Conservation (phyloP, 2,329 filamentous ascomycete species). For the Coniella vitis region DNA sequence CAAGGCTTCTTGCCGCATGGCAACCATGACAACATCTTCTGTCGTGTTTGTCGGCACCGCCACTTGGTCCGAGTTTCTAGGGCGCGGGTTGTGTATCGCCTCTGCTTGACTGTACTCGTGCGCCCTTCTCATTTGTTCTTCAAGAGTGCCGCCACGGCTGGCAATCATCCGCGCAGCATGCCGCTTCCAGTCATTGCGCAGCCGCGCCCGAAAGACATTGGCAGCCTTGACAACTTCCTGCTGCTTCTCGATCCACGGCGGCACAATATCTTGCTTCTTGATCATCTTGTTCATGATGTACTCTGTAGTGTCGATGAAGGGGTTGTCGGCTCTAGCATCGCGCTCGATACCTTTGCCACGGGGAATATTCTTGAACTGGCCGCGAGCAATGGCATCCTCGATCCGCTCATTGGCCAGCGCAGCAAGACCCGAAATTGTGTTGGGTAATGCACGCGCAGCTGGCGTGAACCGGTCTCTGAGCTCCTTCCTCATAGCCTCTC, state of each 20-base stretch:
- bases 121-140: constrained; percentile 66
- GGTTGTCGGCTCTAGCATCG: constrained; percentile 76
- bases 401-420: constrained; percentile 84
- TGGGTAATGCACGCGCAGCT: constrained; percentile 64
- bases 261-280: constrained; percentile 88
- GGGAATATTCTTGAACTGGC: constrained; percentile 79
- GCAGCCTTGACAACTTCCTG: constrained; percentile 73
- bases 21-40: constrained; percentile 42
- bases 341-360: constrained; percentile 72
- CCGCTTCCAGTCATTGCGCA: constrained; percentile 77
- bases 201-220: constrained; percentile 61
- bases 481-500: constrained; percentile 62
- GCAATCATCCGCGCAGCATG: constrained; percentile 76
- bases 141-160: constrained; percentile 65
- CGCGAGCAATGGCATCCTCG: constrained; percentile 85
- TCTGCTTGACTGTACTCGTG: constrained; percentile 72
- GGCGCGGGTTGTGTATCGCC: constrained; percentile 52
- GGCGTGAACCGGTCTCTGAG: constrained; percentile 77
- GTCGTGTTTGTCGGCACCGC: constrained; percentile 39
- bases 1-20: constrained; percentile 32
- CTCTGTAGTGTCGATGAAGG: constrained; percentile 92
- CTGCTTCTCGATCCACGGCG: constrained; percentile 98
- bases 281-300: constrained; percentile 99
- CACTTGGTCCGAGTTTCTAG: constrained; percentile 38
- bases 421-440: constrained; percentile 68